Evolutionary conservation across 2,329 filamentous ascomycete genomes (phyloP).

Genomic region (Teratosphaeria epicoccoides): DNA sequence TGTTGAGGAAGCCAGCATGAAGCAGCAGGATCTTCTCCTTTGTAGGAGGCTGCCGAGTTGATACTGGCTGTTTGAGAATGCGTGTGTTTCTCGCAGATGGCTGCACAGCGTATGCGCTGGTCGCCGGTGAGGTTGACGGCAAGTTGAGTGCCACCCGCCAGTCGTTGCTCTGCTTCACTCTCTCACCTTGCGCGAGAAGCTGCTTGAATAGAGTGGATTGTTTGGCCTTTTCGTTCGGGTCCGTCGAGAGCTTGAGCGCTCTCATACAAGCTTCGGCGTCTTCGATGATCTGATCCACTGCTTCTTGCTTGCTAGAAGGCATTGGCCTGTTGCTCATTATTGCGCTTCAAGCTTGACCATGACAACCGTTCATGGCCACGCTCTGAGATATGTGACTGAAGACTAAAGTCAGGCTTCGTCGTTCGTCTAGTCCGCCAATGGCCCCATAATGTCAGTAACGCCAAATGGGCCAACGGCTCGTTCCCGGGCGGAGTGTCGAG

Average conservation of each 20-base stretch:
- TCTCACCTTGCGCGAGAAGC: conserved; percentile 62
- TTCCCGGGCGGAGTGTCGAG: too few relatives aligned
- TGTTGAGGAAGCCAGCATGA: conserved; percentile 69
- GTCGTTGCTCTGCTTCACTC: conserved; percentile 49
- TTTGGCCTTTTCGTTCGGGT: conserved; percentile 52
- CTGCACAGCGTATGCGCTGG: neutral
- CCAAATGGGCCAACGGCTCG: too few relatives aligned
- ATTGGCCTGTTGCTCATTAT: conserved; percentile 12
- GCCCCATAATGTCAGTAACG: too few relatives aligned
- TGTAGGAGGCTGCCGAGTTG: conserved; percentile 54
- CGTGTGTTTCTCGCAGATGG: neutral
- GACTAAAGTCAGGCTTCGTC: too few relatives aligned
- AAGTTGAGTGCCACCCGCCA: conserved; percentile 15
- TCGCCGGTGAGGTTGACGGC: neutral
- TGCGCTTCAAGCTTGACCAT: conserved; percentile 9
- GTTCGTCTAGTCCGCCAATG: too few relatives aligned
- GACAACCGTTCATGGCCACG: too few relatives aligned
- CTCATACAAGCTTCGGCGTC: conserved; percentile 75
- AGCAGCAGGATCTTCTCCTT: conserved; percentile 67
- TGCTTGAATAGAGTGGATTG: conserved; percentile 58
- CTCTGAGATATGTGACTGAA: too few relatives aligned
- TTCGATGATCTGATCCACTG: conserved; percentile 63
- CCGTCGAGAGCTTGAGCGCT: conserved; percentile 53
- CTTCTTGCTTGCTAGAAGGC: conserved; percentile 38
- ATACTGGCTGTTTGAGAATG: conserved; percentile 37